Conservation (phyloP, 768 basidiomycete species). For the Chalciporus chontae region DNA sequence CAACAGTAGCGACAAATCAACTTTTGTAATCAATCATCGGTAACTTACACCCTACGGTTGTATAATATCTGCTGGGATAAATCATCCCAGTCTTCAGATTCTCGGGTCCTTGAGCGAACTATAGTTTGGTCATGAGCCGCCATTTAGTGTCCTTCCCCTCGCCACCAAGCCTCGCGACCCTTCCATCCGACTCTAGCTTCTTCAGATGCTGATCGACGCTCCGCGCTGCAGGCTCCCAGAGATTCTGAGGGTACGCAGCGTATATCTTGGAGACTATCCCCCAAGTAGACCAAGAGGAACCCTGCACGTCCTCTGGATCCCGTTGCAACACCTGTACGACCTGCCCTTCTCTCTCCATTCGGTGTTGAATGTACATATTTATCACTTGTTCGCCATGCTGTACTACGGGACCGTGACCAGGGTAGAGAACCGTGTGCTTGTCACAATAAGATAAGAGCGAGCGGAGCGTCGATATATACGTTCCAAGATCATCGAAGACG, state of each 20-base stretch:
- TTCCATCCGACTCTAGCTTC: conserved; percentile 67
- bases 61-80: not conserved
- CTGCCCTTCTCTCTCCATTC: conserved; percentile 77
- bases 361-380: conserved; percentile 71
- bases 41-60: not conserved
- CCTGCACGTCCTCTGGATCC: conserved; percentile 19
- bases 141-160: conserved; percentile 51
- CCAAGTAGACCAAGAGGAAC: conserved; percentile 57
- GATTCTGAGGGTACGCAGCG: conserved; percentile 60
- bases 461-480: conserved; percentile 64
- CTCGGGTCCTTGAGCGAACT: not conserved
- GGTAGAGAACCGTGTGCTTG: conserved; percentile 62
- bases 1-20: too few relatives aligned
- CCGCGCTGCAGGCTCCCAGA: conserved; percentile 72
- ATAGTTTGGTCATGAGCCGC: conserved; percentile 29
- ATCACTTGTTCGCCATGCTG: conserved; percentile 58
- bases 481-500: conserved; percentile 78
- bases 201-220: conserved; percentile 67
- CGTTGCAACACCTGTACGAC: conserved; percentile 52
- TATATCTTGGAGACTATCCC: conserved; percentile 66
- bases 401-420: conserved; percentile 85
- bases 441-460: conserved; percentile 46
- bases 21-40: not conserved
- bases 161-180: conserved; percentile 48
- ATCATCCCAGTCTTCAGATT: not conserved